A percentile compares a stretch with the other conserved stretches of the same genome.
phyloP scores from a whole-genome alignment of 106 monocot species.

The Dioscorea dumetorum region DNA sequence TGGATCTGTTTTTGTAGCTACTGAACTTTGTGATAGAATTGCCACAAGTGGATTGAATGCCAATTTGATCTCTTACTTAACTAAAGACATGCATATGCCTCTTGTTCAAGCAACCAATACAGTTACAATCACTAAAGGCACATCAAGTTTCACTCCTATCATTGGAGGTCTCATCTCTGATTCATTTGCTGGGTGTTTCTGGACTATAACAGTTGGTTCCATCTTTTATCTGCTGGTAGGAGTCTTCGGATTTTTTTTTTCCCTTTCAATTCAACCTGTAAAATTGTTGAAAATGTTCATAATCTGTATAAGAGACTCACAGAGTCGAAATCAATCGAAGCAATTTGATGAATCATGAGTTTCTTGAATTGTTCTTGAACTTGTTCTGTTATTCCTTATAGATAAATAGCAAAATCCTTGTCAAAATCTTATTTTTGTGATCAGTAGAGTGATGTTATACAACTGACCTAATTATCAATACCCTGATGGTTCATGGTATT shows the following conservation, averaged over 20 bases:
- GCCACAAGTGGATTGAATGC: slow-evolving; percentile 47
- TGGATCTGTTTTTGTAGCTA: slow-evolving; percentile 21
- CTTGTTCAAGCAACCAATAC: slow-evolving; percentile 63
- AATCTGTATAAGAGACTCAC: no score
- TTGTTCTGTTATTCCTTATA: no score
- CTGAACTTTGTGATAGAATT: slow-evolving; percentile 56
- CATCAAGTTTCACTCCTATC: slow-evolving; percentile 44
- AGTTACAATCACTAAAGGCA: slow-evolving; percentile 54
- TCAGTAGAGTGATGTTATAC: no score
- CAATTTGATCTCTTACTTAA: slow-evolving; percentile 70
- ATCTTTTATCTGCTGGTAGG: slow-evolving; percentile 43
- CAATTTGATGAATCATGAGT: no score
- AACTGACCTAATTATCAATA: neutral
- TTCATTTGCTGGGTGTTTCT: slow-evolving; percentile 75
- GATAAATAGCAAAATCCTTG: no score
- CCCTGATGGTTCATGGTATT: no score
- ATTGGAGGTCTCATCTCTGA: slow-evolving; percentile 57
- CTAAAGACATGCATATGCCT: slow-evolving; percentile 58
- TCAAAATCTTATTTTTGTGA: no score
- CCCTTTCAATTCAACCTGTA: no score
- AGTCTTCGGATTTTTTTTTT: no score
- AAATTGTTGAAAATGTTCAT: no score
- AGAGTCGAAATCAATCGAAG: no score
- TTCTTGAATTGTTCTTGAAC: no score
- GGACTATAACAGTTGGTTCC: slow-evolving; percentile 54